Conservation (phyloP, 2,329 filamentous ascomycete genomes). For the Colletotrichum nymphaeae region DNA sequence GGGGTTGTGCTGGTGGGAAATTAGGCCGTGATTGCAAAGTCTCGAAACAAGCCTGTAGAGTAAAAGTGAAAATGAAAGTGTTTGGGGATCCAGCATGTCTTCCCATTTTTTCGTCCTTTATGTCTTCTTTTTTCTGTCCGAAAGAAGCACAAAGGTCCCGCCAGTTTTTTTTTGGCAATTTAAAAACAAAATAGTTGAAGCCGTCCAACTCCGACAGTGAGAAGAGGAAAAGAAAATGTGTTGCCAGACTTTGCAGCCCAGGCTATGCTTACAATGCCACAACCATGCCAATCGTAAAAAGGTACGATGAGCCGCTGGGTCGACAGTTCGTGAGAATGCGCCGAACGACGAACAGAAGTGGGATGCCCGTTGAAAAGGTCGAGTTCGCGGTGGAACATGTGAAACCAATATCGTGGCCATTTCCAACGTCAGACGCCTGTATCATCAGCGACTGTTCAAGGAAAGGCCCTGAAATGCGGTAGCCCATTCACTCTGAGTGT, state of each 20-base stretch:
- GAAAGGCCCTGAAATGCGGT: constrained; percentile 77
- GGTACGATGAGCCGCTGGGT: constrained; percentile 11
- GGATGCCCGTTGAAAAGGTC: background rate
- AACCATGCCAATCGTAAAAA: constrained; percentile 10
- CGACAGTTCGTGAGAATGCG: constrained; percentile 8
- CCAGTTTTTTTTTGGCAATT: constrained; percentile 31
- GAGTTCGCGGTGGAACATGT: background rate
- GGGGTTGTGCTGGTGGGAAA: background rate
- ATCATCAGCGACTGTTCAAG: constrained; percentile 68
- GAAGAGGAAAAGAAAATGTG: background rate
- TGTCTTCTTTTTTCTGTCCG: constrained; percentile 28
- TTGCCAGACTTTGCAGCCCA: constrained; percentile 10
- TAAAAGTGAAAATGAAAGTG: constrained; percentile 32
- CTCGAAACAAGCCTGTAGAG: constrained; percentile 39
- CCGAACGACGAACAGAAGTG: constrained; percentile 1
- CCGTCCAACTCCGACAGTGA: constrained; percentile 29
- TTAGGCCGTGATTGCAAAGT: constrained; percentile 37
- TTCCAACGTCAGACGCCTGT: background rate
- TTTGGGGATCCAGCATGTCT: constrained; percentile 26
- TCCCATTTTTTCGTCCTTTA: constrained; percentile 18
- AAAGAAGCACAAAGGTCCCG: constrained; percentile 34
- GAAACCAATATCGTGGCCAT: background rate
- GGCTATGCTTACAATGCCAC: constrained; percentile 29
- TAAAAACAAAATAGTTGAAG: constrained; percentile 3
- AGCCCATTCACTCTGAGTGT: constrained; percentile 68